Percentiles rank a stretch among this genome's conserved stretches.
Conservation (phyloP, 441 rosid genomes). For the Heliophila coronopifolia region DNA sequence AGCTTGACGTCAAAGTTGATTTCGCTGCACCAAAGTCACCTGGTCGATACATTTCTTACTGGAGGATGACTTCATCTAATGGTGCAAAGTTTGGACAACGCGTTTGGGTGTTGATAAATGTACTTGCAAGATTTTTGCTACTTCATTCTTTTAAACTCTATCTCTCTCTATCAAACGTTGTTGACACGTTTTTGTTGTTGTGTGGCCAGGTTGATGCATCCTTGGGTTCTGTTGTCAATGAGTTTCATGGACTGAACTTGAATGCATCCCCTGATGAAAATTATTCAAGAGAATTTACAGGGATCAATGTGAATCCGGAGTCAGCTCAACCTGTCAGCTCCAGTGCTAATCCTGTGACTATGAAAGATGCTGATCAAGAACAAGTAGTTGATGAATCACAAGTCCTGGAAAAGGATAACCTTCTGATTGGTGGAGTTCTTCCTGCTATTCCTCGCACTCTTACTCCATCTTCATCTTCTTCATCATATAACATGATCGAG, state of each 20-base stretch:
- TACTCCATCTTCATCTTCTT: constrained; percentile 23
- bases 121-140: constrained; percentile 20
- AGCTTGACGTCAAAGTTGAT: constrained; percentile 68
- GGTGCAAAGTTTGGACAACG: constrained; percentile 83
- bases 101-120: constrained; percentile 86
- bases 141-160: background rate
- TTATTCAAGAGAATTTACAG: constrained; percentile 24
- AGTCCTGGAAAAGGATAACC: constrained; percentile 33
- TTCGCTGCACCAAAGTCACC: constrained; percentile 63
- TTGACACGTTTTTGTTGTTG: background rate
- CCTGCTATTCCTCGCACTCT: constrained; percentile 24
- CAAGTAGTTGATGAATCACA: constrained; percentile 34
- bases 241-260: constrained; percentile 52
- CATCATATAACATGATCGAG: constrained; percentile 37
- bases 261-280: constrained; percentile 56
- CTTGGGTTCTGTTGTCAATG: constrained; percentile 22
- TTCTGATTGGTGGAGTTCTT: constrained; percentile 33
- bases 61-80: constrained; percentile 73
- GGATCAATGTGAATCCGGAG: constrained; percentile 33
- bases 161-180: background rate
- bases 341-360: constrained; percentile 20
- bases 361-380: constrained; percentile 27
- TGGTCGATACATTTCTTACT: constrained; percentile 77
- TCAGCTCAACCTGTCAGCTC: constrained; percentile 34
- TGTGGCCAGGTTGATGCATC: constrained; percentile 57